phyloP scores from a whole-genome alignment of 805 yeast species.

The Wickerhamomyces chambardii region DNA sequence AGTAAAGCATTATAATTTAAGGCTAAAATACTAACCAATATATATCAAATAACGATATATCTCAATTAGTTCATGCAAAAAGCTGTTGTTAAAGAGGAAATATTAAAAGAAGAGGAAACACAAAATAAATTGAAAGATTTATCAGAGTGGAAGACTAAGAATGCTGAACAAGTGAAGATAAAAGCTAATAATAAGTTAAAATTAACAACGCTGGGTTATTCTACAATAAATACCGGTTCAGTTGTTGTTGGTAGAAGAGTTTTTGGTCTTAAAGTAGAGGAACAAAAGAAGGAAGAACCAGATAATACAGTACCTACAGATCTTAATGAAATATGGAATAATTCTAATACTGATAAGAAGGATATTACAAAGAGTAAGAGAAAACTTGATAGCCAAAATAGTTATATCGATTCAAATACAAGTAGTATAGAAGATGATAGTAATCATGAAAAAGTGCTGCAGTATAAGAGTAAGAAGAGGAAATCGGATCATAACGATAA shows the following conservation, averaged over 20 bases:
- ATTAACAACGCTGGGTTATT: conserved; percentile 30
- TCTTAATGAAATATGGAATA: neutral
- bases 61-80: conserved; percentile 53
- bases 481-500: too few relatives aligned
- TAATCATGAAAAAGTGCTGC: too few relatives aligned
- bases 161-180: conserved; percentile 18
- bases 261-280: conserved; percentile 15
- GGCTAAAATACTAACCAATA: too few relatives aligned
- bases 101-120: conserved; percentile 23
- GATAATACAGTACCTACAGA: conserved; percentile 7
- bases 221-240: conserved; percentile 20
- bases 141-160: conserved; percentile 21
- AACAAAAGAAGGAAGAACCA: conserved; percentile 13
- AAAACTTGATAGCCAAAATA: too few relatives aligned
- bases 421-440: too few relatives aligned
- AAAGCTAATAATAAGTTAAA: conserved; percentile 19
- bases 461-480: too few relatives aligned
- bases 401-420: too few relatives aligned
- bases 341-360: conserved; percentile 1
- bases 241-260: conserved; percentile 18
- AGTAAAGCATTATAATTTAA: too few relatives aligned
- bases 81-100: conserved; percentile 26
- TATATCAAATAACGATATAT: neutral
- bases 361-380: conserved; percentile 5
- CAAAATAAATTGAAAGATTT: conserved; percentile 33